phyloP scores from a whole-genome alignment of 116 monocot genomes.

The Trichopus zeylanicus region DNA sequence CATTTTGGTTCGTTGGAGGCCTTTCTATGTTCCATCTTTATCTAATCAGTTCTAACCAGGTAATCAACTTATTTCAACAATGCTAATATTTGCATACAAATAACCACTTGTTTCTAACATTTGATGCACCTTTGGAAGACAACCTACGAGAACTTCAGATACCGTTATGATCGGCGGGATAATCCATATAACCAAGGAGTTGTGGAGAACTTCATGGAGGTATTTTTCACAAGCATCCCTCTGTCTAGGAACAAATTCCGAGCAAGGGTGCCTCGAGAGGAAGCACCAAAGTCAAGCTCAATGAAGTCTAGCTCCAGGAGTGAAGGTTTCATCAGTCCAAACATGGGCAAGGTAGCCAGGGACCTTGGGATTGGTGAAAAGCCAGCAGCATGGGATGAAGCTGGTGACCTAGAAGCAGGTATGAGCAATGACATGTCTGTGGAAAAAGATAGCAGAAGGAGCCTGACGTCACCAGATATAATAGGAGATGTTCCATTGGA shows the following conservation, averaged over 20 bases:
- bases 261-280: conserved; percentile 30
- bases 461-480: conserved; percentile 18
- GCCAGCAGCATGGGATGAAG: conserved; percentile 36
- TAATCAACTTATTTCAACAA: conserved; percentile 14
- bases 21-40: conserved; percentile 74
- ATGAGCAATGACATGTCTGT: conserved; percentile 13
- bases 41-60: conserved; percentile 84
- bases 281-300: neutral
- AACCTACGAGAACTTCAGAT: conserved; percentile 91
- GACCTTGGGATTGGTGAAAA: conserved; percentile 66
- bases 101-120: neutral
- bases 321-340: conserved; percentile 52
- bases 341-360: conserved; percentile 43
- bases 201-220: conserved; percentile 58
- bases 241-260: conserved; percentile 71
- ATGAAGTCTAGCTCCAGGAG: conserved; percentile 9
- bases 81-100: neutral
- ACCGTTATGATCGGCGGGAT: conserved; percentile 61
- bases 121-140: conserved; percentile 28
- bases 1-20: conserved; percentile 79
- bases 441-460: conserved; percentile 36
- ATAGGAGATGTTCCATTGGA: conserved; percentile 5
- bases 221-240: conserved; percentile 61
- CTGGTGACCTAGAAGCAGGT: conserved; percentile 44
- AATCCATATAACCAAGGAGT: conserved; percentile 72